A percentile compares a stretch with the other conserved stretches of the same genome.
Conservation (phyloP, 306 rosid species). For the Urtica urens region DNA sequence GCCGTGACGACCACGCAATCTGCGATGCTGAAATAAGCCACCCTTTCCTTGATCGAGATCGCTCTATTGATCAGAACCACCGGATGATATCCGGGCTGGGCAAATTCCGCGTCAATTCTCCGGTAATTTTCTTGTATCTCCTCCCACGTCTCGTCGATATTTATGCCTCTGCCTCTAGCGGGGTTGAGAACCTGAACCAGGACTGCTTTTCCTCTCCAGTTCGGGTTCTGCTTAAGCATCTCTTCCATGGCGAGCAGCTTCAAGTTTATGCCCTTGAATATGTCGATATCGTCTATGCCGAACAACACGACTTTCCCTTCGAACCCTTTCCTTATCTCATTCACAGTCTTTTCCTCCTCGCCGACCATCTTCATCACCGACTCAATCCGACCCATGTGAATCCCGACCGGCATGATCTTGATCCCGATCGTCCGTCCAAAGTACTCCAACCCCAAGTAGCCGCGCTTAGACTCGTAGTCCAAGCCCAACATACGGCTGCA, state of each 20-base stretch:
- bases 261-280: conserved; percentile 66
- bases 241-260: conserved; percentile 79
- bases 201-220: conserved; percentile 67
- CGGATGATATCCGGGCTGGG: conserved; percentile 57
- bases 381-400: conserved; percentile 72
- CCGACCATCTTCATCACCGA: conserved; percentile 52
- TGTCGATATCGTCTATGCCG: conserved; percentile 70
- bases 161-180: conserved; percentile 62
- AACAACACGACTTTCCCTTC: conserved; percentile 59
- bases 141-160: conserved; percentile 36
- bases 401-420: conserved; percentile 81
- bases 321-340: conserved; percentile 43
- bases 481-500: conserved; percentile 82
- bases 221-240: conserved; percentile 56
- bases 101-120: conserved; percentile 49
- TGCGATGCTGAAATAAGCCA: conserved; percentile 63
- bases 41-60: conserved; percentile 47
- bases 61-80: conserved; percentile 42
- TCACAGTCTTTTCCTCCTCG: conserved; percentile 41
- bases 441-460: conserved; percentile 78
- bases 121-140: conserved; percentile 51
- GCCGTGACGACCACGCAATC: conserved; percentile 82
- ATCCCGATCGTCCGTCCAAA: conserved; percentile 74
- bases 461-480: conserved; percentile 74
- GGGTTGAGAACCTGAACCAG: conserved; percentile 72